These are phyloP conservation scores for Nicotiana paniculata DNA, from an alignment of 257 asterid genomes.

Conservation along the genomic window DNA sequence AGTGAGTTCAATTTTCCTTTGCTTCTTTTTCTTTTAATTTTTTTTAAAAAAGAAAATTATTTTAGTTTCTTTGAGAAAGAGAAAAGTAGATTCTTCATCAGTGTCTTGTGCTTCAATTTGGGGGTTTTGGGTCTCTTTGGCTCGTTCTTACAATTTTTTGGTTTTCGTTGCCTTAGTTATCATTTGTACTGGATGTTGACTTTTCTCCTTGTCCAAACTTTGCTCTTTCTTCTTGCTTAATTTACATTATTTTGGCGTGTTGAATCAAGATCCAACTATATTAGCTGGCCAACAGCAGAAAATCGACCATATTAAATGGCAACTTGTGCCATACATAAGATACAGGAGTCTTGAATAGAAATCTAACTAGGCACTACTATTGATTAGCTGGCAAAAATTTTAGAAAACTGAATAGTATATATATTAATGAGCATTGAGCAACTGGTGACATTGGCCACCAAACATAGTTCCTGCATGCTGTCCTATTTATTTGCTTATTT, in stretches of 20 bases:
- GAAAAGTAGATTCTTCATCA: neutral
- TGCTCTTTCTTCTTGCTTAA: neutral
- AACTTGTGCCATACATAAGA: neutral
- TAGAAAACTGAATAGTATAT: neutral
- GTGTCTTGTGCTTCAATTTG: neutral
- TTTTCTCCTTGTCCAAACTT: neutral
- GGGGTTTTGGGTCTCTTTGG: neutral
- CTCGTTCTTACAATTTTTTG: neutral
- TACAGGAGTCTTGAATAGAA: neutral
- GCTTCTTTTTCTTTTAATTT: neutral
- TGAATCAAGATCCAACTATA: neutral
- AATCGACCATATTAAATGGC: neutral
- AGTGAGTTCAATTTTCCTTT: constrained; percentile 16
- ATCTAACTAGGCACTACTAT: too few species aligned
- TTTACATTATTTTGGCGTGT: neutral
- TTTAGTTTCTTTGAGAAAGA: neutral
- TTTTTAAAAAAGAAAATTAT: too few species aligned
- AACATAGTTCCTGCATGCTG: neutral
- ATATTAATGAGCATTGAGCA: neutral
- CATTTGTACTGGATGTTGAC: neutral
- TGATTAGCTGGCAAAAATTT: neutral
- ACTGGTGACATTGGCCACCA: neutral
- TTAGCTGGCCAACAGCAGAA: neutral
- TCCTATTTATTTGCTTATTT: neutral
- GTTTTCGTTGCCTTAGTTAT: neutral